These are phyloP conservation scores for Millerago galiae DNA, from an alignment of 805 yeast species.

Conservation along the genomic window DNA sequence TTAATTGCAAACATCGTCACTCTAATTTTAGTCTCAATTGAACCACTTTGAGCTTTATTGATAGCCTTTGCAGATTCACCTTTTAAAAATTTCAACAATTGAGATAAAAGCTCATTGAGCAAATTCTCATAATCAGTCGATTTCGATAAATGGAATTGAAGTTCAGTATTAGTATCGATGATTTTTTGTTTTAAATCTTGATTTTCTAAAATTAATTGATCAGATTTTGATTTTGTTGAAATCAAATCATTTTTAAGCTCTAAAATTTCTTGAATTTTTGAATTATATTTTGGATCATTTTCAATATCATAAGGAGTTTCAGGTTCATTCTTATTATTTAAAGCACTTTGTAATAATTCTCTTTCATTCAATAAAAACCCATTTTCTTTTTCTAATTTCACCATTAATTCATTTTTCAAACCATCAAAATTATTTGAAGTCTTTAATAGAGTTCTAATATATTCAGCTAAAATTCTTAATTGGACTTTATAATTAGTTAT, in stretches of 20 bases:
- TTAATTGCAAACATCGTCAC: conserved; percentile 14
- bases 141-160: conserved; percentile 3
- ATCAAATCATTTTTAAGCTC: conserved; percentile 24
- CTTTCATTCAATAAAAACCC: conserved; percentile 12
- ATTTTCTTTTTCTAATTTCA: conserved; percentile 18
- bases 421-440: conserved; percentile 17
- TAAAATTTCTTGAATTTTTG: conserved; percentile 19
- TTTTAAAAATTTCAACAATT: conserved; percentile 6
- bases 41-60: conserved; percentile 14
- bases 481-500: conserved; percentile 35
- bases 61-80: conserved; percentile 19
- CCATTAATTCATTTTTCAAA: conserved; percentile 18
- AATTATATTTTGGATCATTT: conserved; percentile 10
- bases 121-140: conserved; percentile 9
- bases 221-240: conserved; percentile 14
- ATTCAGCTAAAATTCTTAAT: conserved; percentile 27
- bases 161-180: conserved; percentile 1
- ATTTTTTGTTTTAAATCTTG: conserved; percentile 19
- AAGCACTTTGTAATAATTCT: conserved; percentile 13
- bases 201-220: conserved; percentile 19
- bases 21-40: conserved; percentile 19
- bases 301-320: neutral
- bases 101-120: conserved; percentile 12
- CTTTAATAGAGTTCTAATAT: conserved; percentile 17
- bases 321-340: conserved; percentile 8